Evolutionary conservation across 768 basidiomycete genomes (phyloP).

Genomic region (Hydnomerulius pinastri): DNA sequence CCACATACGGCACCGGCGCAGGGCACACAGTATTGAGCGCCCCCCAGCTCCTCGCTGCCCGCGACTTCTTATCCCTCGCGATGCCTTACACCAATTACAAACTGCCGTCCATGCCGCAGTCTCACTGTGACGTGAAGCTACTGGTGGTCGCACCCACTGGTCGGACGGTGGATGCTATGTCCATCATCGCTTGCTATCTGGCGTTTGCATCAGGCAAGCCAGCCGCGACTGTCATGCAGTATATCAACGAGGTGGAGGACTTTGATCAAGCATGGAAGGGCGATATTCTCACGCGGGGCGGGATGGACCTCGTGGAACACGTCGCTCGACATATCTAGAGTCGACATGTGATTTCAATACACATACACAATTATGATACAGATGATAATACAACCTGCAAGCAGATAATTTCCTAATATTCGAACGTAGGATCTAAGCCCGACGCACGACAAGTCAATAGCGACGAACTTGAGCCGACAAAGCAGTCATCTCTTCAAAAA

Average conservation of each 20-base stretch:
- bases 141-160: conserved; percentile 30
- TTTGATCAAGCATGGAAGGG: conserved; percentile 31
- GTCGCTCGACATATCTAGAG: conserved; percentile 17
- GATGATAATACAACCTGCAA: too few relatives aligned
- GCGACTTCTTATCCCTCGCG: conserved; percentile 45
- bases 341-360: background rate
- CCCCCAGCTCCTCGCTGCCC: conserved; percentile 39
- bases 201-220: conserved; percentile 23
- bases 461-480: too few relatives aligned
- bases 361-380: too few relatives aligned
- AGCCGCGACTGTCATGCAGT: conserved; percentile 22
- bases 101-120: conserved; percentile 6
- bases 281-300: conserved; percentile 25
- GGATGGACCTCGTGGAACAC: conserved; percentile 23
- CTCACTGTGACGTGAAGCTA: conserved; percentile 14
- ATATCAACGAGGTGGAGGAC: conserved; percentile 25
- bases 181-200: conserved; percentile 29
- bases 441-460: too few relatives aligned
- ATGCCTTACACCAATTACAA: conserved; percentile 31
- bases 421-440: too few relatives aligned
- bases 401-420: too few relatives aligned
- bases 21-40: conserved; percentile 28
- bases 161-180: conserved; percentile 32
- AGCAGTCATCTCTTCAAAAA: conserved; percentile 19
- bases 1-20: background rate